Evolutionary conservation across 1,139 yeast species (phyloP).

Genomic region (Magnusiomyces ingens): DNA sequence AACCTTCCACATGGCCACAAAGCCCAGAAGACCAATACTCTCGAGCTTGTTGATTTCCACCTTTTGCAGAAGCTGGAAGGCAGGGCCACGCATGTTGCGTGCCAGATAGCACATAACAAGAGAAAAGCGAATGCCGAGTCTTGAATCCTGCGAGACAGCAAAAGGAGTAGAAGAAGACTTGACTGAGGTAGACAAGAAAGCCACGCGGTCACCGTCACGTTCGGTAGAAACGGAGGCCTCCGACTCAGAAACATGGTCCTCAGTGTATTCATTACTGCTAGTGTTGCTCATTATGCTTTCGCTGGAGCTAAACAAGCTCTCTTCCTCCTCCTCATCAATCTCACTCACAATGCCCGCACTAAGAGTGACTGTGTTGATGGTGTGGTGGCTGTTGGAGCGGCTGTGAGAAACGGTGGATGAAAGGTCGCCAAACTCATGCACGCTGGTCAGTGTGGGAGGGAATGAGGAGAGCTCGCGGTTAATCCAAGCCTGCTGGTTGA

Average conservation of each 20-base stretch:
- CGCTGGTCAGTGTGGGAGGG: not conserved
- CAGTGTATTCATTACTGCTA: not conserved
- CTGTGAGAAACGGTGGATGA: not conserved
- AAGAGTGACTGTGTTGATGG: not conserved
- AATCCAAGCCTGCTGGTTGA: constrained; percentile 16
- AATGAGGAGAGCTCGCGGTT: constrained; percentile 4
- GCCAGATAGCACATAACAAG: constrained; percentile 23
- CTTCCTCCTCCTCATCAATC: constrained; percentile 11
- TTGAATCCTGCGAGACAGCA: constrained; percentile 24
- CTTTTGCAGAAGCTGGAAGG: constrained; percentile 19
- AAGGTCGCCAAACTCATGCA: not conserved
- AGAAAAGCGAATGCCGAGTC: constrained; percentile 27
- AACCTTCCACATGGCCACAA: constrained; percentile 27
- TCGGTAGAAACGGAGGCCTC: constrained; percentile 14
- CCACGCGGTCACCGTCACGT: constrained; percentile 9
- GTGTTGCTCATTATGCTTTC: constrained; percentile 7
- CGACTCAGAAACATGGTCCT: constrained; percentile 6
- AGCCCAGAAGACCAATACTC: constrained; percentile 32
- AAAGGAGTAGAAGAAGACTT: constrained; percentile 10
- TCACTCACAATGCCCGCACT: not conserved
- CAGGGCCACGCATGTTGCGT: constrained; percentile 18
- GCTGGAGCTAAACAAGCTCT: constrained; percentile 9
- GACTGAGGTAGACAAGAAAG: constrained; percentile 16
- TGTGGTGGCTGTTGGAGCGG: constrained; percentile 2
- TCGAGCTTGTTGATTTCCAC: constrained; percentile 20